Base-by-base conservation (phyloP, 805 yeast genomes). In the Zygoascus biomembranicola region DNA sequence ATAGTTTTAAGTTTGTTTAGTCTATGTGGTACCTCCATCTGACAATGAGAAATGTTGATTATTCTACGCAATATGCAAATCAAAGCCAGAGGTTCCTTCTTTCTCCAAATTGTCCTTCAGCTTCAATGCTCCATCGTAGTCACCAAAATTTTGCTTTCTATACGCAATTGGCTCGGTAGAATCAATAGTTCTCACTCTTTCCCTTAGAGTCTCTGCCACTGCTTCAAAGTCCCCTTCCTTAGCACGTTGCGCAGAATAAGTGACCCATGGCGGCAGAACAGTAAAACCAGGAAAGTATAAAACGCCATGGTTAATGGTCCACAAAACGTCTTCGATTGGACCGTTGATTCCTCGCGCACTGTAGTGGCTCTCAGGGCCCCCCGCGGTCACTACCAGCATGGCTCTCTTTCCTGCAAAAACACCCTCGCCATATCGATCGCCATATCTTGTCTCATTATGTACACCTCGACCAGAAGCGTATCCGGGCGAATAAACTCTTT, bases 371-470 rank as follows among this genome's bases (percentile, higher is more conserved):
- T 45, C 35, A 5, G 37, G 18, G n/a, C 48, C 48, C 5, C 48
- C 48, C 4, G 35, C 32, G 5, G 48, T 45, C 13, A 31, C 37
- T 3, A 45, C 23, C 4, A 45, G 18, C 48, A 45, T 28, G 48
- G 48, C 48, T 8, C 35, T 26, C 19, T 45, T 45, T 3, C 48
- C 48, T 13, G 3, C 18, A 6, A 45, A 45, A 11, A 19, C 18
- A 10, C 48, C 48, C 6, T 20, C 48, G 11, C 48, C 48, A 20
- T 23, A 45, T 16, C 48, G 48, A 19, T 45, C 48, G 2, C 48
- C 48, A 5, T 4, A 16, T 16, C 23, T 2, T 3, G 48, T 45
- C 4, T 11, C 32, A 31, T 13, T 23, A 32, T 23, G 20, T 10
- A n/a, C 48, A 14, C 48, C 48, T 28, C 32, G 37, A 13, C n/a